Evolutionary conservation across 495 filamentous ascomycete genomes (phyloP).

Genomic region (Elaphomyces granulatus): DNA sequence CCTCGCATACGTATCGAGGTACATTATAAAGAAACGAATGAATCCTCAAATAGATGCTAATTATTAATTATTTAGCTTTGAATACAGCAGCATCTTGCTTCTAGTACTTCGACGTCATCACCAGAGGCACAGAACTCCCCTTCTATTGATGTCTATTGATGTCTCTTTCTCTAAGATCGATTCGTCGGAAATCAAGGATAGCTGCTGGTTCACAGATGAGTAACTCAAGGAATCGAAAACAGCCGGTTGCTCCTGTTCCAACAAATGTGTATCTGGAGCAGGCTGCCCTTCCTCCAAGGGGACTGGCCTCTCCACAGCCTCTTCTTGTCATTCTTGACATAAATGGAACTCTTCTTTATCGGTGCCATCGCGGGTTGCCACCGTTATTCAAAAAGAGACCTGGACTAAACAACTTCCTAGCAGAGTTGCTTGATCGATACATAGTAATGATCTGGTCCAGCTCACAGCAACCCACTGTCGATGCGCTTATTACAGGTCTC

Average conservation of each 20-base stretch:
- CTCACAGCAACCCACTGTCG: conserved; percentile 56
- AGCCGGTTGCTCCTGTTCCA: conserved; percentile 25
- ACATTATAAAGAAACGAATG: no score
- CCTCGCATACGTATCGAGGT: no score
- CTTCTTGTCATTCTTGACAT: conserved; percentile 80
- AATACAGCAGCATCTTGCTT: no score
- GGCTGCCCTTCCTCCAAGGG: conserved; percentile 19
- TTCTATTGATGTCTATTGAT: no score
- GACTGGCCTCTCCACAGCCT: conserved; percentile 19
- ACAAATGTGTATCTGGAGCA: conserved; percentile 30
- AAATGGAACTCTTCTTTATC: conserved; percentile 76
- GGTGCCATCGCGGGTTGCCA: conserved; percentile 37
- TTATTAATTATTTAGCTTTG: no score
- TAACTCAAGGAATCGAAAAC: conserved; percentile 12
- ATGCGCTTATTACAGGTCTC: conserved; percentile 36
- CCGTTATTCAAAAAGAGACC: conserved; percentile 46
- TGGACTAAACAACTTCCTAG: conserved; percentile 47
- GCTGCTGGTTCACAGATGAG: conserved; percentile 31
- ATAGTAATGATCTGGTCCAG: conserved; percentile 85
- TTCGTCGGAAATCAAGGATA: no score
- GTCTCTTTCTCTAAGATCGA: no score
- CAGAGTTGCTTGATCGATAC: conserved; percentile 50
- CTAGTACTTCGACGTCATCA: no score
- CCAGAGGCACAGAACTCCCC: no score
- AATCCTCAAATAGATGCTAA: no score